A percentile compares a stretch with the other conserved stretches of the same genome.
Conservation (phyloP, 306 rosid genomes). For the Cyclanthera cordifolia region DNA sequence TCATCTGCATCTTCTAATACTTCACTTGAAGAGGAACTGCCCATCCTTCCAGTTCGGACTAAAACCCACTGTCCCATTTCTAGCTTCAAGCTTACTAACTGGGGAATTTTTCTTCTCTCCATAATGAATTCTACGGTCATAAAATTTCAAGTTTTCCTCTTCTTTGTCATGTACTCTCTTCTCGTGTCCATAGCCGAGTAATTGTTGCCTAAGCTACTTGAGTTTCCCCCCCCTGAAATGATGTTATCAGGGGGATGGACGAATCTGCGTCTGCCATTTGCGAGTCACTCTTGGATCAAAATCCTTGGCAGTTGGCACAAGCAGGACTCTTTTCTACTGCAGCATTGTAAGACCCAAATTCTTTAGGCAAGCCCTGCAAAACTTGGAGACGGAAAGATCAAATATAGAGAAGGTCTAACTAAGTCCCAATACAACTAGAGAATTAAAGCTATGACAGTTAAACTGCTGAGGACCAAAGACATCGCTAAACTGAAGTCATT, state of each 20-base stretch:
- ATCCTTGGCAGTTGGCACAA: conserved; percentile 28
- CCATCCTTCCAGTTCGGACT: conserved; percentile 24
- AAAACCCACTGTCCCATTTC: conserved; percentile 30
- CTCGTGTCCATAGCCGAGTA: conserved; percentile 29
- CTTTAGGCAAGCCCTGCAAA: conserved; percentile 49
- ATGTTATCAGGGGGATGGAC: conserved; percentile 29
- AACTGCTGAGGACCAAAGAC: not conserved
- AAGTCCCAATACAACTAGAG: not conserved
- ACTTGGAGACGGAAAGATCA: conserved; percentile 17
- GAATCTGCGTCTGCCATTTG: conserved; percentile 24
- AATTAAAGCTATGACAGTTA: not conserved
- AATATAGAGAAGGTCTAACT: not conserved
- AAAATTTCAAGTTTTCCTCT: conserved; percentile 28
- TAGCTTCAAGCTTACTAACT: conserved; percentile 30
- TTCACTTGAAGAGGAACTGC: conserved; percentile 43
- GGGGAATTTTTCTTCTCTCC: conserved; percentile 32
- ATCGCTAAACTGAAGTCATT: not conserved
- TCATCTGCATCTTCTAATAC: conserved; percentile 27
- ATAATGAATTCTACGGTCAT: conserved; percentile 21
- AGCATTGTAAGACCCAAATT: conserved; percentile 20
- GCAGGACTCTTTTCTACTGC: conserved; percentile 20
- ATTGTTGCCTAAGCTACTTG: conserved; percentile 28
- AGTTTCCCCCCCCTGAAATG: conserved; percentile 30
- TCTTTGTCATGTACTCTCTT: conserved; percentile 26
- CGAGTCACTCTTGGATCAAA: conserved; percentile 26